A percentile compares a stretch with the other conserved stretches of the same genome.
phyloP scores from a whole-genome alignment of 306 rosid species.

The Prunus campanulata region DNA sequence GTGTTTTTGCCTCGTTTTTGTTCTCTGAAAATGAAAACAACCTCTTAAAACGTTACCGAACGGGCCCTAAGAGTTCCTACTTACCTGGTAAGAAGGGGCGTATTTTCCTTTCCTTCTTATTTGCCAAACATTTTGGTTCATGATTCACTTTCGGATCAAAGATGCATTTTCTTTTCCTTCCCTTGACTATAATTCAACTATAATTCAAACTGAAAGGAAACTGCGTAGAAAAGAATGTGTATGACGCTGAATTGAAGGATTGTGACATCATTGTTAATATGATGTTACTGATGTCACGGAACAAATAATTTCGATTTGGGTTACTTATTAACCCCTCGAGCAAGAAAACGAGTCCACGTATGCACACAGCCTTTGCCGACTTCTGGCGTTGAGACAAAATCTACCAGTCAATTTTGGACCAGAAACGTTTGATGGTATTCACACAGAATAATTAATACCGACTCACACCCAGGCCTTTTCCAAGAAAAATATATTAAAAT shows the following conservation, averaged over 20 bases:
- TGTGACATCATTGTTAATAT: neutral
- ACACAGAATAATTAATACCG: neutral
- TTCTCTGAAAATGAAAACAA: too few species aligned
- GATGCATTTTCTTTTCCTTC: too few species aligned
- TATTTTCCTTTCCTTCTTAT: neutral
- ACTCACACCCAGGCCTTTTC: neutral
- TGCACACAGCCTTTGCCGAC: neutral
- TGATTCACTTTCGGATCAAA: neutral
- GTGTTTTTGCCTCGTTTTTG: too few species aligned
- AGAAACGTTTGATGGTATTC: neutral
- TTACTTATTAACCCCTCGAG: neutral
- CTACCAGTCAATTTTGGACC: constrained; percentile 3
- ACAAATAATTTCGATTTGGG: neutral
- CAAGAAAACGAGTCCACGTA: neutral
- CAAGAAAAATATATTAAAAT: neutral
- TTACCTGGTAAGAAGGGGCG: too few species aligned
- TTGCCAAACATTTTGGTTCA: neutral
- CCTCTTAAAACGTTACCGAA: too few species aligned
- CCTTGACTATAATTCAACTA: too few species aligned
- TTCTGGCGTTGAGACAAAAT: neutral
- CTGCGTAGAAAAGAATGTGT: neutral
- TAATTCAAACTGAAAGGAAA: neutral
- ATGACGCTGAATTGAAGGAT: neutral
- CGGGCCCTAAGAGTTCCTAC: too few species aligned
- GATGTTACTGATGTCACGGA: neutral